Evolutionary conservation across 371 early-diverging fungal genomes (phyloP).

Genomic region (Syncephalastrum contaminatum): DNA sequence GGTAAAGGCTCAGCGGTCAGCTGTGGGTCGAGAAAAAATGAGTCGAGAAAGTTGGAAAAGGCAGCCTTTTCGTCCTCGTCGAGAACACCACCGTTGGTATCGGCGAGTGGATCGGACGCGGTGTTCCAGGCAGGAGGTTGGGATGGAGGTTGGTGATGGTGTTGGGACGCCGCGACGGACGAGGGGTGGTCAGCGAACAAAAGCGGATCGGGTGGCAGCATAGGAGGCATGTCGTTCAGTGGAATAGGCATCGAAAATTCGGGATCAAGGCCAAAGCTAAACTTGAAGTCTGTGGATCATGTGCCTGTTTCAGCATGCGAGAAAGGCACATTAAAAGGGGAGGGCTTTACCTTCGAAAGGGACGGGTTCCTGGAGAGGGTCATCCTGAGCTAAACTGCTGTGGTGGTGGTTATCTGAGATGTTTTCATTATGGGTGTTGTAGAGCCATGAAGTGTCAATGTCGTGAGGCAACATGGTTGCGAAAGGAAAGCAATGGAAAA

Average conservation of each 20-base stretch:
- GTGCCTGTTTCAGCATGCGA: not conserved
- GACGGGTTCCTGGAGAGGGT: slow-evolving; percentile 45
- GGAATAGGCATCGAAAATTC: slow-evolving; percentile 47
- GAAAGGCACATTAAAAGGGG: slow-evolving; percentile 1
- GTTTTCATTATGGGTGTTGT: not conserved
- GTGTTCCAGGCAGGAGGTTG: slow-evolving; percentile 8
- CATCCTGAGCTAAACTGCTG: slow-evolving; percentile 10
- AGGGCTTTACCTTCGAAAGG: slow-evolving; percentile 46
- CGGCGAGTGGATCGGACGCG: not conserved
- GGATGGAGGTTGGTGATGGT: slow-evolving; percentile 8
- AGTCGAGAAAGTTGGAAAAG: slow-evolving; percentile 44
- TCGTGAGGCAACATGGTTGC: slow-evolving; percentile 10
- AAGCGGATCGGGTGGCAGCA: slow-evolving; percentile 12
- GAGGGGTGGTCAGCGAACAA: not conserved
- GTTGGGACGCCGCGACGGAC: not conserved
- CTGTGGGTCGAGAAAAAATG: slow-evolving; percentile 42
- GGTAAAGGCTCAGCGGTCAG: slow-evolving; percentile 24
- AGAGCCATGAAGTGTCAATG: slow-evolving; percentile 4
- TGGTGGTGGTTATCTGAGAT: slow-evolving; percentile 9
- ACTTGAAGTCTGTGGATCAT: slow-evolving; percentile 38
- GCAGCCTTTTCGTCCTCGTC: slow-evolving; percentile 45
- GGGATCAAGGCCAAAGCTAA: slow-evolving; percentile 49
- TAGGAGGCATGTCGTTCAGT: slow-evolving; percentile 32
- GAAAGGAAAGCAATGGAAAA: slow-evolving; percentile 6
- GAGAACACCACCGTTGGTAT: slow-evolving; percentile 19